These are phyloP conservation scores for Phytophthora capsici DNA, from an alignment of 352 stramenopile genomes.

Conservation along the genomic window DNA sequence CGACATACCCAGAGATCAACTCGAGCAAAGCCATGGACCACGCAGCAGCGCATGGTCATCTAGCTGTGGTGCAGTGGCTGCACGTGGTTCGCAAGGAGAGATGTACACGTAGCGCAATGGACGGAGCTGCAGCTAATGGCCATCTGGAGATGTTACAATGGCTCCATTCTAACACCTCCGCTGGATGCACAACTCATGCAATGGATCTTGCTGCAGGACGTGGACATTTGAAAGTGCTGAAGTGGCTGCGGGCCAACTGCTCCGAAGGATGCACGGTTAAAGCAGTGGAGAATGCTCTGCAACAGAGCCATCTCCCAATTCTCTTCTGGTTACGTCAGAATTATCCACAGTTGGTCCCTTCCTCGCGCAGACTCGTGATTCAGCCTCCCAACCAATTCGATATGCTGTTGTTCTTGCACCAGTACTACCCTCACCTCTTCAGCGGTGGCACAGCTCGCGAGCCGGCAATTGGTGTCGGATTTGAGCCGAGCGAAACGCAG, in stretches of 20 bases:
- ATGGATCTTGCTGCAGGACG: slow-evolving; percentile 12
- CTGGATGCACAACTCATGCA: slow-evolving; percentile 2
- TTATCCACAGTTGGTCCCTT: not conserved
- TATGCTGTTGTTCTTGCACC: not conserved
- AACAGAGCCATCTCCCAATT: not conserved
- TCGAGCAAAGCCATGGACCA: not conserved
- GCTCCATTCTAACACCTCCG: not conserved
- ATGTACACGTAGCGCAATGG: not conserved
- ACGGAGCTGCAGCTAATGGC: not conserved
- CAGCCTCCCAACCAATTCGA: not conserved
- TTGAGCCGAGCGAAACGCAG: not conserved
- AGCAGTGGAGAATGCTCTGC: slow-evolving; percentile 1
- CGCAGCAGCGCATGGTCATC: not conserved
- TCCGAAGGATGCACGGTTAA: not conserved
- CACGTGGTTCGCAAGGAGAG: not conserved
- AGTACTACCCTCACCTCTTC: not conserved
- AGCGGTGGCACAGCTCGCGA: not conserved
- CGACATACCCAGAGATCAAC: no score
- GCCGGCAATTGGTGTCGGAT: not conserved
- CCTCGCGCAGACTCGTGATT: not conserved
- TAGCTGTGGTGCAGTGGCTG: slow-evolving; percentile 8
- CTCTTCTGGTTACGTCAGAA: not conserved
- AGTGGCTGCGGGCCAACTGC: slow-evolving; percentile 8
- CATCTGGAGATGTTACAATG: slow-evolving; percentile 13
- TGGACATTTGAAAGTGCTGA: slow-evolving; percentile 2